phyloP scores from a whole-genome alignment of 306 rosid genomes.

The Prosopis cineraria region DNA sequence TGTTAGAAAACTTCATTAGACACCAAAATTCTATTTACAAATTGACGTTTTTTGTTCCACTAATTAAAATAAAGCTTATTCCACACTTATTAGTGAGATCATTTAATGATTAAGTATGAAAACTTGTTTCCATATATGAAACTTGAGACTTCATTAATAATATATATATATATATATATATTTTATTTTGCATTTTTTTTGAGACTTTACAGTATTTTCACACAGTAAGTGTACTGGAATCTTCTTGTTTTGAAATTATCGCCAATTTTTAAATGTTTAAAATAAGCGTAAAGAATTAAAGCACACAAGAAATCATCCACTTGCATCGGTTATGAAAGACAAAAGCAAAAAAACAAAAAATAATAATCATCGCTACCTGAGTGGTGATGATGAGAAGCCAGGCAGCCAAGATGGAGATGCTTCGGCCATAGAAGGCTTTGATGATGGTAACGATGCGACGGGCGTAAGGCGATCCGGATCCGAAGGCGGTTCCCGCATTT shows the following conservation, averaged over 20 bases:
- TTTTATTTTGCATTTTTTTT: too few species aligned
- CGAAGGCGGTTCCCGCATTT: slow-evolving; percentile 74
- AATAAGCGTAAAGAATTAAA: background rate
- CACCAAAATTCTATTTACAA: background rate
- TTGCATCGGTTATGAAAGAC: background rate
- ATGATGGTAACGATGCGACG: slow-evolving; percentile 63
- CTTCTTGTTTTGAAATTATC: background rate
- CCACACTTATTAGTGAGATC: too few species aligned
- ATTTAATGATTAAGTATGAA: too few species aligned
- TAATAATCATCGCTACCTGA: slow-evolving; percentile 35
- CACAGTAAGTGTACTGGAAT: too few species aligned
- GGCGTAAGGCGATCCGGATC: slow-evolving; percentile 67
- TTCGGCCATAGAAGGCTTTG: slow-evolving; percentile 59
- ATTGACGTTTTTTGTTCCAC: too few species aligned
- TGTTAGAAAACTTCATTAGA: background rate
- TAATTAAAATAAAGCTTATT: too few species aligned
- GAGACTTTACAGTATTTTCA: too few species aligned
- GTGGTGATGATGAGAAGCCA: slow-evolving; percentile 78
- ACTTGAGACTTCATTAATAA: too few species aligned
- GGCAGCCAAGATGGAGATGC: slow-evolving; percentile 55
- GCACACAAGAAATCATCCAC: background rate
- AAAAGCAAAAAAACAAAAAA: too few species aligned
- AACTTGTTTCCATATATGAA: too few species aligned
- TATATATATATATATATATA: too few species aligned
- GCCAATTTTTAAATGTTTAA: background rate